A percentile compares a stretch with the other conserved stretches of the same genome.
Conservation (phyloP, 139 green algal genomes). For the Chlorella sorokiniana region DNA sequence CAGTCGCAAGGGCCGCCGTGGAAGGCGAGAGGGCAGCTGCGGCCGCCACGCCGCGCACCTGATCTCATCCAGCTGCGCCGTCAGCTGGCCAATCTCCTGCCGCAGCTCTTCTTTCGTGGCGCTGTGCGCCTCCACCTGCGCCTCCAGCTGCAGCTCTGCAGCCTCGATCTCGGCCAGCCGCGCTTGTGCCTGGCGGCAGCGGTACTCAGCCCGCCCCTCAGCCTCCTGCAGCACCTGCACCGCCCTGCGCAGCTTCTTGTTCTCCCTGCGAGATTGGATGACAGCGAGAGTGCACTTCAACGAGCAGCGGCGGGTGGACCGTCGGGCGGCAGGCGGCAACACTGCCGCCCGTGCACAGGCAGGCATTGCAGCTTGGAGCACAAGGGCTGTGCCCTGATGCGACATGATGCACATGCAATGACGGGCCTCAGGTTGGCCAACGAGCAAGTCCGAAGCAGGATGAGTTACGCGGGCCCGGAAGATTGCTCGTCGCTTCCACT, state of each 20-base stretch:
- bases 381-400: no score
- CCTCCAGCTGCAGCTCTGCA: neutral
- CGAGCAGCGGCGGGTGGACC: no score
- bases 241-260: neutral
- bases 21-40: neutral
- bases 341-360: no score
- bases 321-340: no score
- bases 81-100: neutral
- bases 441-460: no score
- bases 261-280: conserved; percentile 11
- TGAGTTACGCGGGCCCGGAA: neutral
- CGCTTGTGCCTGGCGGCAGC: neutral
- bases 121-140: conserved; percentile 12
- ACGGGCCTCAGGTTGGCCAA: no score
- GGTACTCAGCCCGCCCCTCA: conserved; percentile 8
- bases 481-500: neutral
- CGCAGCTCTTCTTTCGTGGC: neutral
- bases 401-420: no score
- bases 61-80: neutral
- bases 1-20: no score
- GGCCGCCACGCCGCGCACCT: neutral
- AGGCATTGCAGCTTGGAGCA: no score
- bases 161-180: neutral
- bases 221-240: conserved; percentile 9
- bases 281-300: no score